phyloP scores from a whole-genome alignment of 2,329 filamentous ascomycete genomes.

The Epichloe festucae region DNA sequence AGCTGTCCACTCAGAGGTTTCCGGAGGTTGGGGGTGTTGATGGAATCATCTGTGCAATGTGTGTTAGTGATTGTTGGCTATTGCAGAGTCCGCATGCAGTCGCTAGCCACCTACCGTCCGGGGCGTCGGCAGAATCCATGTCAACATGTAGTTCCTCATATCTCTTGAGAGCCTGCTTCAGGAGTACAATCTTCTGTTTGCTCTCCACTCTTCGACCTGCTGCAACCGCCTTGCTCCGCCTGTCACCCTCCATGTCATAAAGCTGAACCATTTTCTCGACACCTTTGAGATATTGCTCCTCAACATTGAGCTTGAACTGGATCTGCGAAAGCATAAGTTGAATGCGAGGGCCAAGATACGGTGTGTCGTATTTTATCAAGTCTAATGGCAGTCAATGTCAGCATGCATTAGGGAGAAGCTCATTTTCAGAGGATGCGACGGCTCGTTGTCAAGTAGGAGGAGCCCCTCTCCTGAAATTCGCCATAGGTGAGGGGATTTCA shows the following conservation, averaged over 20 bases:
- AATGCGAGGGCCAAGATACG: conserved; percentile 88
- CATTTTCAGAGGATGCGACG: too few relatives aligned
- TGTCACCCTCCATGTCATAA: conserved; percentile 93
- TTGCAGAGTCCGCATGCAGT: conserved; percentile 4
- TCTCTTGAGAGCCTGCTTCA: conserved; percentile 91
- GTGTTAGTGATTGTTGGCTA: background rate
- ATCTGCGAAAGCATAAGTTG: conserved; percentile 98
- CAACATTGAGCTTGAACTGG: conserved; percentile 96
- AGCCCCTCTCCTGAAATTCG: background rate
- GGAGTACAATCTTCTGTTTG: conserved; percentile 90
- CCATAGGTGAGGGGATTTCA: conserved; percentile 3
- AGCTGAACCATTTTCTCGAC: conserved; percentile 99
- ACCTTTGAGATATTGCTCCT: conserved; percentile 97
- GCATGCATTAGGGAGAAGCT: background rate
- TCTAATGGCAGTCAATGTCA: conserved; percentile 39
- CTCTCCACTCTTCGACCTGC: conserved; percentile 84
- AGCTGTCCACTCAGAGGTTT: conserved; percentile 92
- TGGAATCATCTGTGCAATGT: conserved; percentile 64
- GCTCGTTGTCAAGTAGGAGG: background rate
- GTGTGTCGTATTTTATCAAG: conserved; percentile 96
- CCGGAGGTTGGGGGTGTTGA: conserved; percentile 86
- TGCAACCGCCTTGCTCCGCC: conserved; percentile 88
- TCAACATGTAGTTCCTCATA: conserved; percentile 97
- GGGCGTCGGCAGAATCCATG: conserved; percentile 63
- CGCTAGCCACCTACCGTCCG: conserved; percentile 54